phyloP scores from a whole-genome alignment of 257 asterid genomes.

The Oldenlandia corymbosa region DNA sequence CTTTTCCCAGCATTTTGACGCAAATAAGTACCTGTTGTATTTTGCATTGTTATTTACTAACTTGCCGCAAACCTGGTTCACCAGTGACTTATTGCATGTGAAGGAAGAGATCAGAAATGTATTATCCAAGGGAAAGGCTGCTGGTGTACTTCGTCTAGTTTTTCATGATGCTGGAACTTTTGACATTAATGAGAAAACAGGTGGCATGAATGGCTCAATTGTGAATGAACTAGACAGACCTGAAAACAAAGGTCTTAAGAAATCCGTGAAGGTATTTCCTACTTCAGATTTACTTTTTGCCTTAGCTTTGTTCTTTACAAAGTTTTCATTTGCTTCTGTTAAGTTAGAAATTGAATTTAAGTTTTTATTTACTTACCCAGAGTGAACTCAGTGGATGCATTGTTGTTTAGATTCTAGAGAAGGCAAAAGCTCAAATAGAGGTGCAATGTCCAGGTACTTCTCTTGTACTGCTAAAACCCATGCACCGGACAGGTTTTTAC shows the following conservation, averaged over 20 bases:
- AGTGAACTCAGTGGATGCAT: slow-evolving; percentile 34
- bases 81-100: slow-evolving; percentile 40
- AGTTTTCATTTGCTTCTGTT: slow-evolving; percentile 1
- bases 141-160: slow-evolving; percentile 85
- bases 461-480: too few relatives aligned
- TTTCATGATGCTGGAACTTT: slow-evolving; percentile 99
- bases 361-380: slow-evolving; percentile 22
- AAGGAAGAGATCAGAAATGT: slow-evolving; percentile 65
- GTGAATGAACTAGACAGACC: slow-evolving; percentile 83
- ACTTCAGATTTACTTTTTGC: slow-evolving; percentile 7
- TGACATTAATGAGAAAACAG: slow-evolving; percentile 49
- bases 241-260: slow-evolving; percentile 70
- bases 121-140: slow-evolving; percentile 68
- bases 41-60: slow-evolving; percentile 8
- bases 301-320: slow-evolving; percentile 5
- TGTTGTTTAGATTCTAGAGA: slow-evolving; percentile 66
- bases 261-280: slow-evolving; percentile 65
- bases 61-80: slow-evolving; percentile 21
- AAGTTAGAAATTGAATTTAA: slow-evolving; percentile 18
- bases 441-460: slow-evolving; percentile 49
- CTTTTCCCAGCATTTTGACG: not conserved
- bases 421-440: slow-evolving; percentile 67
- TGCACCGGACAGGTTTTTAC: too few relatives aligned
- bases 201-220: slow-evolving; percentile 96
- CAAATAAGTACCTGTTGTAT: not conserved